Evolutionary conservation across 306 rosid genomes (phyloP).

Genomic region (Vicia faba): DNA sequence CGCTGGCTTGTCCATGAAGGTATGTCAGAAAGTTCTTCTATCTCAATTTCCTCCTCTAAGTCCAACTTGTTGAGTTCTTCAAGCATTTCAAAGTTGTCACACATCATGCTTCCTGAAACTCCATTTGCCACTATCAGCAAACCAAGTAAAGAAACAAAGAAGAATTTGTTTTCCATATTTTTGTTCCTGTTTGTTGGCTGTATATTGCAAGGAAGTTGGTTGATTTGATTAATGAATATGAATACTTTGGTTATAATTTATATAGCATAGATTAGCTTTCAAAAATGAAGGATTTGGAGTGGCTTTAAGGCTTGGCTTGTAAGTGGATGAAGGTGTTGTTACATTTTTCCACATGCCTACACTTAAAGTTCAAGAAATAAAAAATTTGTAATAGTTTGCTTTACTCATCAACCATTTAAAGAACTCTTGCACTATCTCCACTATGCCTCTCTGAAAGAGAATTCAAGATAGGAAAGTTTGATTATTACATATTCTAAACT

Average conservation of each 20-base stretch:
- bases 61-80: constrained; percentile 58
- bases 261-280: constrained; percentile 58
- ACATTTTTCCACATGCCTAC: constrained; percentile 78
- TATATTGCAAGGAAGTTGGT: constrained; percentile 21
- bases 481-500: constrained; percentile 36
- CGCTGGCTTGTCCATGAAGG: constrained; percentile 83
- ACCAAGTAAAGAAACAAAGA: constrained; percentile 51
- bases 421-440: constrained; percentile 47
- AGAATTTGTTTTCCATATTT: constrained; percentile 61
- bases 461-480: constrained; percentile 32
- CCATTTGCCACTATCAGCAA: constrained; percentile 60
- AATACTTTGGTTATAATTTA: constrained; percentile 68
- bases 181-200: constrained; percentile 16
- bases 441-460: constrained; percentile 43
- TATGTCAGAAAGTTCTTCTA: constrained; percentile 46
- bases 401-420: constrained; percentile 82
- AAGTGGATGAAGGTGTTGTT: constrained; percentile 85
- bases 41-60: constrained; percentile 59
- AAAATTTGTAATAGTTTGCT: constrained; percentile 67
- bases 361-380: constrained; percentile 87
- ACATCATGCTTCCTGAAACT: constrained; percentile 57
- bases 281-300: constrained; percentile 61
- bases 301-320: constrained; percentile 93
- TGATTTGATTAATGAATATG: constrained; percentile 65
- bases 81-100: constrained; percentile 51